Conservation (phyloP, 2,329 filamentous ascomycete genomes). For the Cryphonectria carpinicola region DNA sequence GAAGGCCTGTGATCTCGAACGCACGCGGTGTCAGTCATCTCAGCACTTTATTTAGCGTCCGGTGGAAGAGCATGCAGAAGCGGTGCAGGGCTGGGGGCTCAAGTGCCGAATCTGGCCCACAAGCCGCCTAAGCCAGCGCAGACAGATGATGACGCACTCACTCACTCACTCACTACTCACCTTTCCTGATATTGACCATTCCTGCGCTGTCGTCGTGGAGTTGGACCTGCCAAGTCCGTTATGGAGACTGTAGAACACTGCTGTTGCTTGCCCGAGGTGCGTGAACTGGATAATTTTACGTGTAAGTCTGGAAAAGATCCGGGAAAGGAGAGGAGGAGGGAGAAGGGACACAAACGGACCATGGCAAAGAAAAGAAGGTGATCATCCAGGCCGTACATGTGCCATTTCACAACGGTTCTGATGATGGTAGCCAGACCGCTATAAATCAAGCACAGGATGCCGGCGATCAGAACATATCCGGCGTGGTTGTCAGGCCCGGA, state of each 20-base stretch:
- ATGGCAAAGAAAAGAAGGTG: conserved; percentile 18
- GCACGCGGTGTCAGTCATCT: background rate
- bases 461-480: conserved; percentile 21
- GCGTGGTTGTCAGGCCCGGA: conserved; percentile 12
- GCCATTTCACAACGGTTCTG: conserved; percentile 12
- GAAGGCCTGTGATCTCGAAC: conserved; percentile 2
- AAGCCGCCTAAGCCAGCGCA: background rate
- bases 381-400: conserved; percentile 17
- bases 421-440: conserved; percentile 8
- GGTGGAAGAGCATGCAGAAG: background rate
- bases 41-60: background rate
- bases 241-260: conserved; percentile 4
- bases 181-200: background rate
- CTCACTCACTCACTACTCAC: background rate
- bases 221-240: conserved; percentile 15
- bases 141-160: background rate
- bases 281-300: background rate
- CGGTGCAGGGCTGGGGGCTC: background rate
- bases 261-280: conserved; percentile 2
- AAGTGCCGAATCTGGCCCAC: background rate
- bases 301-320: background rate
- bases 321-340: background rate
- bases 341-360: background rate
- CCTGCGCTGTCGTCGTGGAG: conserved; percentile 1
- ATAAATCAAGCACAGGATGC: conserved; percentile 15